These are phyloP conservation scores for Myriosclerotinia curreyana DNA, from an alignment of 2,329 filamentous ascomycete genomes.

Conservation along the genomic window DNA sequence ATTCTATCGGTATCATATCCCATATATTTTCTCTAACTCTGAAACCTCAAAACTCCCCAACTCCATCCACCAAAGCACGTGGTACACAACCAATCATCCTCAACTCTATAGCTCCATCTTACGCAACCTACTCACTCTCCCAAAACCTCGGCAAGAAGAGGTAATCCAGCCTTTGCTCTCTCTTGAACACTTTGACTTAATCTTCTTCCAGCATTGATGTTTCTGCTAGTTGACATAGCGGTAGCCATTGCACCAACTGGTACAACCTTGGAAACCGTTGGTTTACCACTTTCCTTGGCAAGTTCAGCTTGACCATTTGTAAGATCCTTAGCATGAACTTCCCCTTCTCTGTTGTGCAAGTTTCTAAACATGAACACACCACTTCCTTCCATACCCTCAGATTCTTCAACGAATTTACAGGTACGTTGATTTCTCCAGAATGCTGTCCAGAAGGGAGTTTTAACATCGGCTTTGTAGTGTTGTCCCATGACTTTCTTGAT, in stretches of 20 bases:
- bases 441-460: conserved; percentile 40
- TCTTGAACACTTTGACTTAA: conserved; percentile 35
- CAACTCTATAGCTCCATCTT: neutral
- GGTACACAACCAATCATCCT: neutral
- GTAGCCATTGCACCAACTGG: conserved; percentile 30
- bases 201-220: conserved; percentile 34
- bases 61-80: neutral
- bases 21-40: neutral
- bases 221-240: conserved; percentile 33
- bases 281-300: conserved; percentile 24
- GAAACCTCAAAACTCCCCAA: conserved; percentile 7
- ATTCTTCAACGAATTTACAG: conserved; percentile 41
- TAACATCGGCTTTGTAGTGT: conserved; percentile 48
- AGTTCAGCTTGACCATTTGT: conserved; percentile 14
- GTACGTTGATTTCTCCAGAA: conserved; percentile 39
- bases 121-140: neutral
- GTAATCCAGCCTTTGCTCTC: conserved; percentile 30
- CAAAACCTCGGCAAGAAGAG: conserved; percentile 32
- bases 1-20: too few relatives aligned
- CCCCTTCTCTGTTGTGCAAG: conserved; percentile 33
- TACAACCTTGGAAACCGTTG: conserved; percentile 3
- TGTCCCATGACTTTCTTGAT: conserved; percentile 56
- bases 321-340: conserved; percentile 31
- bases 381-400: conserved; percentile 36
- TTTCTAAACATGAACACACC: conserved; percentile 40